Conservation (phyloP, 768 basidiomycete genomes). For the Mycena belliarum region DNA sequence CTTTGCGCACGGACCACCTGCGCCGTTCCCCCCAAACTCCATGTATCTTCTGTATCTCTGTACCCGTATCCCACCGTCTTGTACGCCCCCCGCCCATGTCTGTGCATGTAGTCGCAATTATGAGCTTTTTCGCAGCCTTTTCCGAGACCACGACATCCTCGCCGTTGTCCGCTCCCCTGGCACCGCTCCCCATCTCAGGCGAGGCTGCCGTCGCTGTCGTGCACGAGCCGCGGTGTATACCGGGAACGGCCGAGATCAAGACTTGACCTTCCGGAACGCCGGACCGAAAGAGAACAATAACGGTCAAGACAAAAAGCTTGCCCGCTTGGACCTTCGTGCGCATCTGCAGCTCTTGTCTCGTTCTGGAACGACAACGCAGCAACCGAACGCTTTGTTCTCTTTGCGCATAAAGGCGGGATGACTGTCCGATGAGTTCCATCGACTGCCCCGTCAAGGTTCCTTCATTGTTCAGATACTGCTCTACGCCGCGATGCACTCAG, state of each 20-base stretch:
- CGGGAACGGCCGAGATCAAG: too few species aligned
- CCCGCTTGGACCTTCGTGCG: too few species aligned
- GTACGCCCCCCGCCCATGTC: conserved; percentile 7
- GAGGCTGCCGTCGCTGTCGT: too few species aligned
- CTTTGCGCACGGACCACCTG: conserved; percentile 5
- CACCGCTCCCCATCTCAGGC: too few species aligned
- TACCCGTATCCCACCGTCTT: neutral
- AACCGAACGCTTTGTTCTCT: neutral
- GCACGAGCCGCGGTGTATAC: too few species aligned
- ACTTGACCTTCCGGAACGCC: too few species aligned
- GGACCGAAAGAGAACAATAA: too few species aligned
- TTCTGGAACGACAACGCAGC: neutral
- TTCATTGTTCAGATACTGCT: neutral
- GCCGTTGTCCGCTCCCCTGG: too few species aligned
- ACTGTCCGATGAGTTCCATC: neutral
- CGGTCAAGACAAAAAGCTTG: too few species aligned
- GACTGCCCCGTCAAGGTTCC: neutral
- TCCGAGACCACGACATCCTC: too few species aligned
- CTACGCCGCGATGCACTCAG: neutral
- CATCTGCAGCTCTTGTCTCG: neutral
- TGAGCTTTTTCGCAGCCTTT: neutral
- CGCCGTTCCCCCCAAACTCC: neutral
- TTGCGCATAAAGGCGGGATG: neutral
- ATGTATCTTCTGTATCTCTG: conserved; percentile 5
- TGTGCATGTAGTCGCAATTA: neutral